Evolutionary conservation across 2,329 filamentous ascomycete species (phyloP), one percentile per base, ranked within the genome.

Genomic region (Cadophora gregata): DNA sequence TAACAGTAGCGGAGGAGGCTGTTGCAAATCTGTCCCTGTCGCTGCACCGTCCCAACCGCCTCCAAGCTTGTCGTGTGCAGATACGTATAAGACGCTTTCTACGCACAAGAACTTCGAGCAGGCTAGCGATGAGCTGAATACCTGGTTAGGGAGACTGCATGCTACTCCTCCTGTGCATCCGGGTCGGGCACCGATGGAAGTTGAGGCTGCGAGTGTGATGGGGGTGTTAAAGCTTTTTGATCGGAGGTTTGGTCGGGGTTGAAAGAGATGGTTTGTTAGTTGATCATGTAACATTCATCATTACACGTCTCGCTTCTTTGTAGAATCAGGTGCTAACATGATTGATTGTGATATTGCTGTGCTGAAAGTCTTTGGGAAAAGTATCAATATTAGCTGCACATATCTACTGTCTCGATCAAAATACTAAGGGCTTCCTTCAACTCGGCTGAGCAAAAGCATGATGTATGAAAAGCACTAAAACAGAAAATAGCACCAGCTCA

Each of bases 191-290:
- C 88, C 91, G 0, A 88, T 93, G 73, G 91, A 94, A 77, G 90
- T 94, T 19, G 91, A 94, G 79, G 90, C 91, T 7, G 91, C 91
- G 0, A 93, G 91, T 77, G 93, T 94, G 63, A 93, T 94, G 91
- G 90, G 90, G 50, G 91, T 93, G n/a, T 79, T 94, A 67, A 92
- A 91, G 78, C 89, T 91, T 70, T 94, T 94, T 79, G 91, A 94
- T 74, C 84, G 92, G 59, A 82, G 91, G 63, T 94, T 94, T 77
- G 88, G 88, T 19, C 76, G 80, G 65, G 79, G 74, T 59, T 77
- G 71, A 76, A 50, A n/a, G 12, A 50, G 2, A 19, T 53, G 16
- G 16, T 31, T 31, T 14, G 9, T 31, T 24, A 60, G 4, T 9
- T 12, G 8, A 38, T 9, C 25, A 25, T 19, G 21, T n/a, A 55